Percentiles rank a stretch among this genome's conserved stretches.
phyloP scores from a whole-genome alignment of 2,329 filamentous ascomycete species.

The Tolypocladium album region DNA sequence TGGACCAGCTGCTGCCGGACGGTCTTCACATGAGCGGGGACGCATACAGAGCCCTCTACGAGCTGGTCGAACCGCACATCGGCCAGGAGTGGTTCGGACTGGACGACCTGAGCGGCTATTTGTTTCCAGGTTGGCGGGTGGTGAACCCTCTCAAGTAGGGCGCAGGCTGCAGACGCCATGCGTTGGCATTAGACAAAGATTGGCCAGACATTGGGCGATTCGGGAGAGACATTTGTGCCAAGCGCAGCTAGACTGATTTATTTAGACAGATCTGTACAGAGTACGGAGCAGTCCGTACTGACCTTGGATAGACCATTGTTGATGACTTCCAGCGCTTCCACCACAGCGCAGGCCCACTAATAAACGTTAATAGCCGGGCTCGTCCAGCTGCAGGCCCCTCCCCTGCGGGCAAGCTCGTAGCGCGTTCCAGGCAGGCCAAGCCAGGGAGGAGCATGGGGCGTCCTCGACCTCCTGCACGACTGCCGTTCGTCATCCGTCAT shows the following conservation, averaged over 20 bases:
- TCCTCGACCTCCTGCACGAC: neutral
- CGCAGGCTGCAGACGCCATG: neutral
- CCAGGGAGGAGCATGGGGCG: neutral
- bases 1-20: slow-evolving; percentile 43
- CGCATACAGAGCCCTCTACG: slow-evolving; percentile 42
- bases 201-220: neutral
- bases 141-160: slow-evolving; percentile 2
- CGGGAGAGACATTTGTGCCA: neutral
- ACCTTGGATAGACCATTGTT: neutral
- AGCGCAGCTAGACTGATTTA: neutral
- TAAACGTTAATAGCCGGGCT: neutral
- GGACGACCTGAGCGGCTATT: slow-evolving; percentile 25
- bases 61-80: slow-evolving; percentile 36
- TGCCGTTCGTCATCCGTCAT: neutral
- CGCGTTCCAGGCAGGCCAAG: neutral
- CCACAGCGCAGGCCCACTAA: neutral
- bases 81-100: slow-evolving; percentile 29
- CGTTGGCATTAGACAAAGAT: neutral
- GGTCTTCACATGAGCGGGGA: slow-evolving; percentile 46
- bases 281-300: no score
- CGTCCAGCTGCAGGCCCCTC: neutral
- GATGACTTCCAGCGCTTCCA: neutral
- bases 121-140: slow-evolving; percentile 39
- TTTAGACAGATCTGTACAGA: neutral
- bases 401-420: neutral